These are phyloP conservation scores for Sequoia sempervirens DNA, from an alignment of 75 land plant genomes.

Conservation along the genomic window DNA sequence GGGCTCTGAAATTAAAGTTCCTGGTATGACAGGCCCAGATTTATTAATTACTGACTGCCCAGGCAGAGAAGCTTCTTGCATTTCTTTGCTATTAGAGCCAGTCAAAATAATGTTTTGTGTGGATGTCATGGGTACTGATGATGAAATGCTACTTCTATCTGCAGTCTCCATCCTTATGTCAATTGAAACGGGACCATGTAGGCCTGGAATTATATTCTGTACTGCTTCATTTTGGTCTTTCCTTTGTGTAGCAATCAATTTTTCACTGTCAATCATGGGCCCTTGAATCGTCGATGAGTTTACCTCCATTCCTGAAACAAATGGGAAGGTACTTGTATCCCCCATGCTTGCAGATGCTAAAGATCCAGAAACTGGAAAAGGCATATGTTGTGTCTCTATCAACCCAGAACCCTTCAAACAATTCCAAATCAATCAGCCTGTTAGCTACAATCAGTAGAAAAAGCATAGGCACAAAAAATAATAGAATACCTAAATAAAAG, in stretches of 20 bases:
- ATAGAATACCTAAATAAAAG: background rate
- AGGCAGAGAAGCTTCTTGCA: constrained; percentile 14
- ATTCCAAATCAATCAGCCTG: background rate
- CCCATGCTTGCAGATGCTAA: background rate
- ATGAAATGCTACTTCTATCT: background rate
- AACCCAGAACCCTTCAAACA: background rate
- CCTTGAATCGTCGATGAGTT: background rate
- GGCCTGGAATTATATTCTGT: constrained; percentile 8
- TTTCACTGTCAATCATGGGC: background rate
- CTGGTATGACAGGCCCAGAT: constrained; percentile 35
- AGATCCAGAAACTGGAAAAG: background rate
- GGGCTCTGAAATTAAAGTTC: constrained; percentile 18
- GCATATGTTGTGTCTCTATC: background rate
- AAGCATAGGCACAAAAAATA: background rate
- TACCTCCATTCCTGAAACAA: background rate
- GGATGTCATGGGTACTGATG: background rate
- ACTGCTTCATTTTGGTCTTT: background rate
- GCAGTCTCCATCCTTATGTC: background rate
- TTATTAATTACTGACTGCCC: constrained; percentile 14
- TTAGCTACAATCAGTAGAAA: background rate
- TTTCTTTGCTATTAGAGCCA: constrained; percentile 1
- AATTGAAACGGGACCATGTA: background rate
- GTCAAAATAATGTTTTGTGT: background rate
- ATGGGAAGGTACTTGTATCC: background rate
- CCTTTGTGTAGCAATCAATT: background rate